Conservation (phyloP, 2,329 filamentous ascomycete genomes). For the Trichoderma harzianum region DNA sequence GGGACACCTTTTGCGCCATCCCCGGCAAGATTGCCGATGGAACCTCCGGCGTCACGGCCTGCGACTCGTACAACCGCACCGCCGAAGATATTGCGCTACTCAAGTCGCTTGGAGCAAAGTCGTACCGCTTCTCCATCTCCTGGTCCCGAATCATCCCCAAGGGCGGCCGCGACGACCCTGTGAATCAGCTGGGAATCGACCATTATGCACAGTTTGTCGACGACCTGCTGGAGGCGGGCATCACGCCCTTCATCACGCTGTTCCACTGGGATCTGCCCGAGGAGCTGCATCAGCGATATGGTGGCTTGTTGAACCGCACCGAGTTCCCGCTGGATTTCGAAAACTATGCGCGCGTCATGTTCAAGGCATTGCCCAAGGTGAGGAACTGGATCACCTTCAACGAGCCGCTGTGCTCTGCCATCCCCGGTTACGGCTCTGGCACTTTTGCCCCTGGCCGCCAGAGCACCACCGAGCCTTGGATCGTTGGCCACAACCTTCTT, state of each 20-base stretch:
- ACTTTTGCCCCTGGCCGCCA: constrained; percentile 80
- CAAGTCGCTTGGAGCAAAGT: constrained; percentile 67
- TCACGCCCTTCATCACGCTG: constrained; percentile 77
- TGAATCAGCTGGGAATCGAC: constrained; percentile 74
- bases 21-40: constrained; percentile 81
- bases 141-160: constrained; percentile 83
- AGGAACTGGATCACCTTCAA: constrained; percentile 91
- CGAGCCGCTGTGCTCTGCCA: constrained; percentile 81
- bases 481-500: constrained; percentile 75
- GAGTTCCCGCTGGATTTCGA: constrained; percentile 83
- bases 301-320: constrained; percentile 72
- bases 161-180: constrained; percentile 76
- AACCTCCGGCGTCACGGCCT: constrained; percentile 71
- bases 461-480: constrained; percentile 74
- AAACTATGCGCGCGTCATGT: constrained; percentile 72
- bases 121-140: constrained; percentile 81
- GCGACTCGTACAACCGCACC: constrained; percentile 82
- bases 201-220: constrained; percentile 79
- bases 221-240: constrained; percentile 70
- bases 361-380: constrained; percentile 70
- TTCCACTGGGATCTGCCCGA: constrained; percentile 88
- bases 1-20: constrained; percentile 82
- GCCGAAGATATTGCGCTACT: constrained; percentile 74
- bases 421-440: constrained; percentile 75
- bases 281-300: constrained; percentile 74